Conservation (phyloP, 1,139 yeast species). For the Ogataea hybrid region DNA sequence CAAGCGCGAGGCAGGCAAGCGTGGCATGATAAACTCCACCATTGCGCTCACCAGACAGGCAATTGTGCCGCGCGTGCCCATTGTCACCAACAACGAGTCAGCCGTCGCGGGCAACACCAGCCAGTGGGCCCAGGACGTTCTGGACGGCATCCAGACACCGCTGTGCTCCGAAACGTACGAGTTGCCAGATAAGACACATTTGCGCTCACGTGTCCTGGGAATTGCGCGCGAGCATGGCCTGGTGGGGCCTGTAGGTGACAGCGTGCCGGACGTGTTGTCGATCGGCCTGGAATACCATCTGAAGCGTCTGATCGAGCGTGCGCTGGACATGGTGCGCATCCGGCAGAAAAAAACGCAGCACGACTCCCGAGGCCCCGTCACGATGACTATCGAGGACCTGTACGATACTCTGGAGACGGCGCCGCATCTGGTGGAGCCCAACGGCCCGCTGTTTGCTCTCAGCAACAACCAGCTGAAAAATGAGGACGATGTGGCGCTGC, state of each 20-base stretch:
- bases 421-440: constrained; percentile 68
- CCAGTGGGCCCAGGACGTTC: constrained; percentile 92
- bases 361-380: constrained; percentile 27
- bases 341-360: constrained; percentile 1
- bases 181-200: constrained; percentile 73
- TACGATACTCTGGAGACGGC: constrained; percentile 59
- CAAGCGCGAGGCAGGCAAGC: constrained; percentile 77
- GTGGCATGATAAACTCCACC: constrained; percentile 71
- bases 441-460: constrained; percentile 46
- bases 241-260: constrained; percentile 73
- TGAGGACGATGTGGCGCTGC: constrained; percentile 40
- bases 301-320: constrained; percentile 69
- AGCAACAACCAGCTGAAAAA: constrained; percentile 42
- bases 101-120: constrained; percentile 37
- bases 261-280: constrained; percentile 72
- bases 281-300: constrained; percentile 80
- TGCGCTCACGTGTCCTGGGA: constrained; percentile 73
- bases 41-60: constrained; percentile 82
- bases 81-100: constrained; percentile 45
- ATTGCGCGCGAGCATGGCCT: constrained; percentile 89
- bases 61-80: constrained; percentile 84
- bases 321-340: constrained; percentile 69
- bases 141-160: constrained; percentile 85
- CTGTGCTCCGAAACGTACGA: constrained; percentile 76
- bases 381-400: constrained; percentile 63